Base-by-base conservation (phyloP, 805 yeast species). In the Danielia reshetovae region DNA sequence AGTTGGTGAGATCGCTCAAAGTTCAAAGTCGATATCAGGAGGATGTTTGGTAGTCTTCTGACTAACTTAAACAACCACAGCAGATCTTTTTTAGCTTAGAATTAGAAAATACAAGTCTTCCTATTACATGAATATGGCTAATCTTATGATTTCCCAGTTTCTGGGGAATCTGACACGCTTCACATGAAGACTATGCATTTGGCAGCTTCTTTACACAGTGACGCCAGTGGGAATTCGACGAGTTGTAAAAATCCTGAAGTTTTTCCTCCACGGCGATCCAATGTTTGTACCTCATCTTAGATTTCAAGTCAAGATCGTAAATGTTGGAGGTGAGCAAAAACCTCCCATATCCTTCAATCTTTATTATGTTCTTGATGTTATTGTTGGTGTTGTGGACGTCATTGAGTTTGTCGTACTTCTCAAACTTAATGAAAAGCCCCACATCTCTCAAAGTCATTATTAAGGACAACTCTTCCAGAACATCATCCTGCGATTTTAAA, bases 11-110 rank as follows among this genome's bases (percentile, higher is more conserved):
- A 65, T 74, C 80, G 44, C 74, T 84, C 66, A 85, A 85, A 59
- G 78, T 85, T 17, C 81, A 83, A 49, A 90, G 89, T 57, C 78
- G 82, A 62, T 90, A 88, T 61, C 98, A 90, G 67, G 97, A 93
- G 65, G 98, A 90, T 71, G 96, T 90, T 10, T 90, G 98, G 98
- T 90, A 68, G 49, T 18, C n/a, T n/a, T n/a, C n/a, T n/a, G n/a
- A n/a, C n/a, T n/a, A n/a, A n/a, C n/a, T n/a, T n/a, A n/a, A n/a
- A n/a, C n/a, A n/a, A n/a, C n/a, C n/a, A n/a, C n/a, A n/a, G n/a
- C n/a, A n/a, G n/a, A n/a, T n/a, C n/a, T n/a, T n/a, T n/a, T n/a
- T n/a, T n/a, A n/a, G n/a, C n/a, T n/a, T n/a, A n/a, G n/a, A n/a
- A n/a, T n/a, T n/a, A n/a, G n/a, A n/a, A n/a, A n/a, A n/a, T n/a